These are phyloP conservation scores for Coemansia sp. DNA, from an alignment of 192 early-diverging fungal genomes.

Conservation along the genomic window DNA sequence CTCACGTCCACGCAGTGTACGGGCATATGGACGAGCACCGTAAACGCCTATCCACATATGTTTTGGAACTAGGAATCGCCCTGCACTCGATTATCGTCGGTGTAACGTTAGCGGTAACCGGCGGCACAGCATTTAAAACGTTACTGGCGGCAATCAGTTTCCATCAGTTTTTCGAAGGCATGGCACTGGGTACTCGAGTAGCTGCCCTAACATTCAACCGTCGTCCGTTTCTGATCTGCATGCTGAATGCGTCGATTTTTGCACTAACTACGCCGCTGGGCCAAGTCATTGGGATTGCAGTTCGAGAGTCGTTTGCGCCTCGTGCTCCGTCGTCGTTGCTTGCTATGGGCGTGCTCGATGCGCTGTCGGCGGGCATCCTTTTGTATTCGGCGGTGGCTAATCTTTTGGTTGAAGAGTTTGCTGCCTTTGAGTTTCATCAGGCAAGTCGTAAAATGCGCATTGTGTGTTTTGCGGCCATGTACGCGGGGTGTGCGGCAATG, in stretches of 20 bases:
- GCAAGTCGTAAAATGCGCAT: constrained; percentile 31
- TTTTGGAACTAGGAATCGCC: constrained; percentile 76
- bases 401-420: constrained; percentile 71
- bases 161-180: constrained; percentile 76
- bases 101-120: constrained; percentile 61
- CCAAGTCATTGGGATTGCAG: constrained; percentile 70
- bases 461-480: constrained; percentile 60
- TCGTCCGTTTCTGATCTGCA: constrained; percentile 41
- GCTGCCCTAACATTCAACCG: constrained; percentile 48
- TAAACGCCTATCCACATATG: constrained; percentile 58
- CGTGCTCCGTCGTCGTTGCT: constrained; percentile 56
- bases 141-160: constrained; percentile 68
- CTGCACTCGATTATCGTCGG: constrained; percentile 77
- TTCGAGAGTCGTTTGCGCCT: constrained; percentile 61
- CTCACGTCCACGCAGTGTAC: constrained; percentile 25
- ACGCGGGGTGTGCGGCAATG: constrained; percentile 72
- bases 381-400: constrained; percentile 75
- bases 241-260: constrained; percentile 60
- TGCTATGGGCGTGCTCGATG: constrained; percentile 74
- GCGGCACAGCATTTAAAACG: constrained; percentile 54
- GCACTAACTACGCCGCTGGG: constrained; percentile 83
- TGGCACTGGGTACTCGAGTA: constrained; percentile 74
- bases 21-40: constrained; percentile 20
- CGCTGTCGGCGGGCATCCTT: constrained; percentile 77
- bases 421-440: constrained; percentile 51